Evolutionary conservation across 2,329 filamentous ascomycete genomes (phyloP), one percentile per base, ranked within the genome.

Genomic region (Cladosporium sp.): DNA sequence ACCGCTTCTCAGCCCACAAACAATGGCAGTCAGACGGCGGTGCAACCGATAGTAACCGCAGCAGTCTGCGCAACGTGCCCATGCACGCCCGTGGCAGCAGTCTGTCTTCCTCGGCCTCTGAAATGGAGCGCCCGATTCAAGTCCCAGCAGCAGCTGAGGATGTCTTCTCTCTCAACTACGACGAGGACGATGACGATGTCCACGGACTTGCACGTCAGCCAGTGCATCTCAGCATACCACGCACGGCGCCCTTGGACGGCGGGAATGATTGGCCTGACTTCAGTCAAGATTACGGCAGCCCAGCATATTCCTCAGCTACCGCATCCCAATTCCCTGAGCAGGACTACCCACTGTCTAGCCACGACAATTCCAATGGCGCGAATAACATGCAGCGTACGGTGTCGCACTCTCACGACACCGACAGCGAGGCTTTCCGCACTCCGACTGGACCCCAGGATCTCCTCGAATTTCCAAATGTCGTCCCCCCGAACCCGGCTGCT

Each of bases 21-120:
- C 64, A 66, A 47, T 67, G 63, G 57, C 60, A 58, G 22, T 67
- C 63, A 7, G 65, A 68, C 45, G 64, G 64, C 20, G 63, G 63
- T 12, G 56, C 50, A 9, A 43, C 55, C 19, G 48, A 49, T 20
- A 38, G 48, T 9, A 60, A 64, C 30, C 41, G 63, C 24, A 47
- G 47, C 30, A 66, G 61, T 37, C 56, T 61, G 48, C 61, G 60
- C 44, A 61, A 57, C 1, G 58, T 62, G 48, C 55, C 54, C 4
- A 64, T 67, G 57, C 66, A 68, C 50, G 56, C 59, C 29, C 59
- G 65, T 17, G 62, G 63, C 12, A 62, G 54, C 48, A 68, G 66
- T 47, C 51, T 65, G 8, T 60, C 59, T 17, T 64, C 61, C 43
- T 63, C 60, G 4, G 64, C 60, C 11, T 61, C 63, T 2, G 58